Conservation (phyloP, 768 basidiomycete species). For the Mycena albidolilacea region DNA sequence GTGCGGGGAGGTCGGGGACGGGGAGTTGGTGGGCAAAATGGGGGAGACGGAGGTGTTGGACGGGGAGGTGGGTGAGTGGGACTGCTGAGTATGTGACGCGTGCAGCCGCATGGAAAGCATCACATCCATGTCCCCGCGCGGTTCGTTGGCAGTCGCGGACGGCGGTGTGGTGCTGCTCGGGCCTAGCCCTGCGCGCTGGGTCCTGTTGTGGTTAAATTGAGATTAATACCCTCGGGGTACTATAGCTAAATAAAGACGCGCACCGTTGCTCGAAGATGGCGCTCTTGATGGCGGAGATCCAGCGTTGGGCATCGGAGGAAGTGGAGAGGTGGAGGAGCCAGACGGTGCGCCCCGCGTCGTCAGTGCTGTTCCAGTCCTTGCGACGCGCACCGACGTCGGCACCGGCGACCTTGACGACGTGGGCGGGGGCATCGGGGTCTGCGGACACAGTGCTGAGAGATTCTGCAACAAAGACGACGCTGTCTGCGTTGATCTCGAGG, state of each 20-base stretch:
- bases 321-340: slow-evolving; percentile 82
- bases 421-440: slow-evolving; percentile 56
- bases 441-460: slow-evolving; percentile 39
- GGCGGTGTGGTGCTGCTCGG: slow-evolving; percentile 53
- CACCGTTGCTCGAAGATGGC: slow-evolving; percentile 82
- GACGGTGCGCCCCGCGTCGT: slow-evolving; percentile 69
- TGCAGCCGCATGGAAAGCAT: slow-evolving; percentile 84
- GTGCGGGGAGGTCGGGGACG: slow-evolving; percentile 33
- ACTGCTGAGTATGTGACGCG: neutral
- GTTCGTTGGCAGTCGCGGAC: slow-evolving; percentile 65
- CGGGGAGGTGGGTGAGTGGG: slow-evolving; percentile 14
- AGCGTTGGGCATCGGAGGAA: slow-evolving; percentile 74
- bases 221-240: neutral
- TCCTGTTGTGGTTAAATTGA: slow-evolving; percentile 55
- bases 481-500: slow-evolving; percentile 82
- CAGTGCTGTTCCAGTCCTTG: slow-evolving; percentile 56
- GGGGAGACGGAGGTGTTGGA: slow-evolving; percentile 13
- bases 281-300: slow-evolving; percentile 83
- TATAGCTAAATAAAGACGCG: slow-evolving; percentile 22
- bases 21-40: slow-evolving; percentile 10
- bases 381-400: slow-evolving; percentile 67
- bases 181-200: slow-evolving; percentile 78
- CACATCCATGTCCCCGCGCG: slow-evolving; percentile 86
- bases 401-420: slow-evolving; percentile 80
- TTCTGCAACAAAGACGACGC: slow-evolving; percentile 82